Base-by-base conservation (phyloP, 495 filamentous ascomycete species). In the Trichocladium uniseriatum region DNA sequence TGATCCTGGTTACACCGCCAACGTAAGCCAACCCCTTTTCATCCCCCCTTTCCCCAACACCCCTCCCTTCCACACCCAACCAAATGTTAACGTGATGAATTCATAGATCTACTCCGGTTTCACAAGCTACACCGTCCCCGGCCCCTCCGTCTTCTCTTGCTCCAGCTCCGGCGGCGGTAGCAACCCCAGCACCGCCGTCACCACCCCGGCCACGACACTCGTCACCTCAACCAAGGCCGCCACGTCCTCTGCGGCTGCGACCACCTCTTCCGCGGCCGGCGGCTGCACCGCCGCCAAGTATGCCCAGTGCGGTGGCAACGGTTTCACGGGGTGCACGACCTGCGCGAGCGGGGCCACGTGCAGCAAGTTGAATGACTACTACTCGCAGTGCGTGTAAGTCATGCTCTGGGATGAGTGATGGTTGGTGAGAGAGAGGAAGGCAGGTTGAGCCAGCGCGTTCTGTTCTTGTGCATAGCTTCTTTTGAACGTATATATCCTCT, bases 1-100 rank as follows among this genome's bases (percentile, higher is more conserved):
- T 1, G 77, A 82, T 43, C 73, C 78, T 0, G 78, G 77, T 22
- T 79, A 77, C 51, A 75, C 71, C 1, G 74, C 62, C 38, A 74
- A 68, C 51, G 64, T 67, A 41, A n/a, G n/a, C n/a, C n/a, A n/a
- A n/a, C n/a, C n/a, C n/a, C n/a, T n/a, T n/a, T n/a, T n/a, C n/a
- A n/a, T n/a, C n/a, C n/a, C n/a, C 37, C 15, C 6, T 6, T 15
- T 13, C 18, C 29, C 40, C 8, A 13, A 2, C 19, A 20, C n/a
- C 32, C 9, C 8, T 6, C 15, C 29, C 5, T 14, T 9, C 16
- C 36, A 11, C 36, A 18, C 3, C 14, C 20, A 40, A 5, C 10
- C 6, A 3, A 11, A 10, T 16, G 27, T 29, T 10, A 29, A 29
- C 27, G 5, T 10, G 10, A 5, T 29, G 27, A 29, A 5, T 28